These are phyloP conservation scores for Hericium coralloides DNA, from an alignment of 768 basidiomycete genomes.

Conservation along the genomic window DNA sequence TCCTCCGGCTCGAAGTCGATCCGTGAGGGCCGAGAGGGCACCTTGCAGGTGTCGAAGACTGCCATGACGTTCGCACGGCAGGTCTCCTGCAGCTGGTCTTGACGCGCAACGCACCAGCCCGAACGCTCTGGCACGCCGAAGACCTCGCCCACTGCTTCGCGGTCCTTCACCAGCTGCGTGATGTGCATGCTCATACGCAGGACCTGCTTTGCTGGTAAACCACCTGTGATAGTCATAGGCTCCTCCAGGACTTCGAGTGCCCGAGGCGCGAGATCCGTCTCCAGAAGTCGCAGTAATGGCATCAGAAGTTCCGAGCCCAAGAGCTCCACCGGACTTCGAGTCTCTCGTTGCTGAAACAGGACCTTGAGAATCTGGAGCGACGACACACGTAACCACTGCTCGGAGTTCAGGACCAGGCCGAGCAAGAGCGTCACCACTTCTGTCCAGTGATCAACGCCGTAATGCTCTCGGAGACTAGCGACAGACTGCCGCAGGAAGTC, in stretches of 20 bases:
- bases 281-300: constrained; percentile 83
- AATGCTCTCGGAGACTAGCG: constrained; percentile 77
- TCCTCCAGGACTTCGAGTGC: constrained; percentile 93
- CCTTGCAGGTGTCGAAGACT: constrained; percentile 78
- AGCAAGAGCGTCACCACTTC: constrained; percentile 81
- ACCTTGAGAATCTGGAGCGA: constrained; percentile 84
- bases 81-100: constrained; percentile 45
- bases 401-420: constrained; percentile 74
- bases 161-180: constrained; percentile 31
- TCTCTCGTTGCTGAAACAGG: constrained; percentile 79
- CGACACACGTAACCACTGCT: constrained; percentile 75
- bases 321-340: constrained; percentile 59
- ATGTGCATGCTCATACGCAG: constrained; percentile 85
- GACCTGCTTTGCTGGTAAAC: constrained; percentile 76
- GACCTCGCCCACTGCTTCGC: constrained; percentile 40
- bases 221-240: constrained; percentile 71
- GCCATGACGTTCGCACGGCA: constrained; percentile 77
- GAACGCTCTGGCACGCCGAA: constrained; percentile 78
- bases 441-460: constrained; percentile 64
- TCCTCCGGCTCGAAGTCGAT: constrained; percentile 66
- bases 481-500: constrained; percentile 91
- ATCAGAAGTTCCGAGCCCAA: constrained; percentile 83
- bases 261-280: constrained; percentile 74
- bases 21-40: constrained; percentile 58
- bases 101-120: constrained; percentile 80